Evolutionary conservation across 805 yeast genomes (phyloP), one percentile per base, ranked within the genome.

Genomic region (Metschnikowia vanudenii): DNA sequence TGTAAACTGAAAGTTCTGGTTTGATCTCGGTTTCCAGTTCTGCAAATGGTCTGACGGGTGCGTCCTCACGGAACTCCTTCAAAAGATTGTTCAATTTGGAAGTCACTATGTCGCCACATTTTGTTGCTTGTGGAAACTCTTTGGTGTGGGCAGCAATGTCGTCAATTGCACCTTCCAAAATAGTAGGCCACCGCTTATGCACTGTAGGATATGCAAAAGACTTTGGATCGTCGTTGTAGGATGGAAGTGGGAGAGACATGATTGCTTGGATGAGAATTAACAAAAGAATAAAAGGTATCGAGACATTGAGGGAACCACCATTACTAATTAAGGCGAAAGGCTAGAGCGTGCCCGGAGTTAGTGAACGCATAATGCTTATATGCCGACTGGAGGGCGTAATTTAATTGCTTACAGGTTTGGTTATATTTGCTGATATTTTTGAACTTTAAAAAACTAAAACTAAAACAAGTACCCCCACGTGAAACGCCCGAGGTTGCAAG

Each of bases 141-240:
- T 42, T 39, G 7, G 48, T 51, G 39, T 50, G 37, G 16, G 69
- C 61, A 14, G 69, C 53, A 35, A 84, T 68, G 60, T 91, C 97
- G 22, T 74, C 78, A 37, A 88, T 71, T 16, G 84, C 81, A 17
- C 84, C 86, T 24, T 78, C 73, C 39, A 91, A 60, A 54, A 94
- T 88, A 45, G 80, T 81, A 24, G 96, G 92, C 97, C 98, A 94
- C 65, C 99, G 82, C 31, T 74, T 72, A 52, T 80, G 75, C 9
- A 88, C 85, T 0, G 98, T 90, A 30, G 80, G 73, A 60, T 78
- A 82, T 9, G 96, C 98, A 63, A 94, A 94, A 3, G 97, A 87
- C 47, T 75, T 77, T 32, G 73, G 65, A 59, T 89, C 96, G 61
- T 77, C 77, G 64, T 85, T 88, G 61, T 66, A 73, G 62, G 84